These are phyloP conservation scores for Xylaria flabelliformis DNA, from an alignment of 495 filamentous ascomycete species.

Conservation along the genomic window DNA sequence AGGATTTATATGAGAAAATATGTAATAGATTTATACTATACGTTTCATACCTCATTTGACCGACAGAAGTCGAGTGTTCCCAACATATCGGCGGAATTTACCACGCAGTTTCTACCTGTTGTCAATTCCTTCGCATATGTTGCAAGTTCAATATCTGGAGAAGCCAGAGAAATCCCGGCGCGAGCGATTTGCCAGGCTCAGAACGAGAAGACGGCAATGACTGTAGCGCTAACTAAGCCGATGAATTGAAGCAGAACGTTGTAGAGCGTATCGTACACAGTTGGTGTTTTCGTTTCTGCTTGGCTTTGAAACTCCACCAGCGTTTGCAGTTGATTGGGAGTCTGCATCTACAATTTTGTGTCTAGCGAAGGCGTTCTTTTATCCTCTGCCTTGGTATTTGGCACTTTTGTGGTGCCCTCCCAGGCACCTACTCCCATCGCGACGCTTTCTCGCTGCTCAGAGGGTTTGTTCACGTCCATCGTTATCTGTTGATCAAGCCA, in stretches of 20 bases:
- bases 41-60: background rate
- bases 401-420: background rate
- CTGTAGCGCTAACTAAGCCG: background rate
- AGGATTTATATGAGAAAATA: background rate
- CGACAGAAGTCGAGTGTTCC: background rate
- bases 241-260: background rate
- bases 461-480: background rate
- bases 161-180: background rate
- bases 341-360: background rate
- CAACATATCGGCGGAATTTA: background rate
- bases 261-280: background rate
- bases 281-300: background rate
- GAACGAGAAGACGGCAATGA: background rate
- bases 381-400: background rate
- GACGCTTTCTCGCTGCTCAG: background rate
- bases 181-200: background rate
- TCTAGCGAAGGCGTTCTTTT: background rate
- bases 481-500: background rate
- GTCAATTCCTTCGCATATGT: background rate
- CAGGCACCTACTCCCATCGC: background rate
- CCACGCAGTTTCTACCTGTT: background rate
- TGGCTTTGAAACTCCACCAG: background rate
- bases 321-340: background rate
- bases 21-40: background rate
- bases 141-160: background rate